A percentile compares a stretch with the other conserved stretches of the same genome.
Conservation (phyloP, 371 early-diverging fungal species). For the Phascolomyces articulosus region DNA sequence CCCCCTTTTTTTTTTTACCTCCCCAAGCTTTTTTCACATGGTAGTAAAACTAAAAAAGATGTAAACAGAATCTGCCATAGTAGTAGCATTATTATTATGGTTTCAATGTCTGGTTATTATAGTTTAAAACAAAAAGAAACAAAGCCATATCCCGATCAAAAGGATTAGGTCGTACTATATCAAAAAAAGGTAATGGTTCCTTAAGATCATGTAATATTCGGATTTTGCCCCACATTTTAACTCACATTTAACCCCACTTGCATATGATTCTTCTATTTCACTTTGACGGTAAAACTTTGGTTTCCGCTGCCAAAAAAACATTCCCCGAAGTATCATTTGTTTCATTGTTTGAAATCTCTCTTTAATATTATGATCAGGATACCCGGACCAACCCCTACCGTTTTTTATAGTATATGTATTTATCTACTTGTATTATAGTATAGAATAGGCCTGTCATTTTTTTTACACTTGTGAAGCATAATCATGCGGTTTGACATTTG, state of each 20-base stretch:
- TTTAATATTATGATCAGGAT: not conserved
- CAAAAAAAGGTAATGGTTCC: not conserved
- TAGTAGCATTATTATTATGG: too few relatives aligned
- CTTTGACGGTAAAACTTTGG: too few relatives aligned
- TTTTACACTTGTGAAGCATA: not conserved
- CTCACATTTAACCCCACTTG: not conserved
- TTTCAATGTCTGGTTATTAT: too few relatives aligned
- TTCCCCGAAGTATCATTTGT: not conserved
- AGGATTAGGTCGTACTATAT: not conserved
- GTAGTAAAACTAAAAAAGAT: not conserved
- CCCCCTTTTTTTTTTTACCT: not conserved
- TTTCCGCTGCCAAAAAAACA: not conserved
- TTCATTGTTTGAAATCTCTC: not conserved
- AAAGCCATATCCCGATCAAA: not conserved
- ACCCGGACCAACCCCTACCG: not conserved
- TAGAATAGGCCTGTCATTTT: not conserved
- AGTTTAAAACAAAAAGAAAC: too few relatives aligned
- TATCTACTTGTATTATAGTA: too few relatives aligned
- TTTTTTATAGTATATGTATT: too few relatives aligned
- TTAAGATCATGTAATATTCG: not conserved
- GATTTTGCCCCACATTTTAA: conserved; percentile 5
- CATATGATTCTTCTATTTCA: conserved; percentile 4
- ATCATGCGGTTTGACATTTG: not conserved
- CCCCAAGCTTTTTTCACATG: conserved; percentile 1
- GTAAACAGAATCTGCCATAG: not conserved